Base-by-base conservation (phyloP, 148 eudicot genomes). In the Salicornia ramosissima region DNA sequence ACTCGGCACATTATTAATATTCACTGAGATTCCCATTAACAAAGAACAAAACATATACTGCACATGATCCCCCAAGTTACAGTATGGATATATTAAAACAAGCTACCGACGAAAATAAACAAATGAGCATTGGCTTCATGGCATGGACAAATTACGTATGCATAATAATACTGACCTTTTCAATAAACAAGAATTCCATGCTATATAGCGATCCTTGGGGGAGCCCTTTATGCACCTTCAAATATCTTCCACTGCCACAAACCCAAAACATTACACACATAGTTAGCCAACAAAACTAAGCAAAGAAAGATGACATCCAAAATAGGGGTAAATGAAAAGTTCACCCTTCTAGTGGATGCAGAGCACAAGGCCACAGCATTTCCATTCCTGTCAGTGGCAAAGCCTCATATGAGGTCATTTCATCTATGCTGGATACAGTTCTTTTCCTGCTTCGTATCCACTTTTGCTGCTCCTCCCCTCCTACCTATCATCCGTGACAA, bases 391-490 rank as follows among this genome's bases (percentile, higher is more conserved):
- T 89, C 93, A 2, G 26, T 80, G 0, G 84, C 93, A 14, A 71
- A 79, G 1, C 97, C 97, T 24, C 97, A 89, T 74, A 87, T 89
- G 96, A 71, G 86, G 3, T 89, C 97, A 1, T 92, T 92, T 50
- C 97, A 92, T 52, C 76, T 92, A 11, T 74, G 92, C 0, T 92
- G 97, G 97, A 29, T 89, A 6, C 88, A 88, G 4, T 87, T 87
- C 83, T 92, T 90, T 42, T 66, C 84, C 5, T 87, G 93, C 54
- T 92, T 87, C 71, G 80, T 92, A 1, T 92, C 97, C 63, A 81
- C 82, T 21, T 92, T 92, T 58, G 91, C 97, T 4, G 89, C 91
- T 7, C 93, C 97, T 0, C 96, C 97, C 0, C 85, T 92, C 12
- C 75, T 89, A 28, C 96, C 97, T 0, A 29, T 92, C 31, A 92